Percentiles rank a stretch among this genome's conserved stretches.
Conservation (phyloP, 306 rosid genomes). For the Glycine soja region DNA sequence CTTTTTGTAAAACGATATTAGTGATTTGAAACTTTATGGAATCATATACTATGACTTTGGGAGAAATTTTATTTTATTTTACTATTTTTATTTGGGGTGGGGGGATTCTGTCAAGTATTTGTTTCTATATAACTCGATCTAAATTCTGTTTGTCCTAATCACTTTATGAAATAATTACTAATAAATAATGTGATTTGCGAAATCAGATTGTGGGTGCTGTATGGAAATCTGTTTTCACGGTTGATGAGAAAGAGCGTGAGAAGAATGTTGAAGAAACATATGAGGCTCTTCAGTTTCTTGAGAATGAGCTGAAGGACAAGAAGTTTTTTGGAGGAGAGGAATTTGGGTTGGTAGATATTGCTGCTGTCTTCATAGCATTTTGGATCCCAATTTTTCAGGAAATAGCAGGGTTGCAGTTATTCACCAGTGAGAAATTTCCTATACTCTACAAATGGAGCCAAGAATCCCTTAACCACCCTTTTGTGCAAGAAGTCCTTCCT, state of each 20-base stretch:
- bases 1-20: background rate
- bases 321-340: conserved; percentile 67
- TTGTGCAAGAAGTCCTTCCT: conserved; percentile 52
- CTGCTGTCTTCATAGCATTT: conserved; percentile 19
- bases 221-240: conserved; percentile 28
- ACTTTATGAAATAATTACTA: background rate
- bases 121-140: background rate
- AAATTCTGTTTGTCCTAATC: background rate
- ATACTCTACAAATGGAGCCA: conserved; percentile 55
- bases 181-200: background rate
- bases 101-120: background rate
- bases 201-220: conserved; percentile 42
- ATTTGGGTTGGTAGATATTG: conserved; percentile 48
- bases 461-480: conserved; percentile 42
- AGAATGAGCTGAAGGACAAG: conserved; percentile 62
- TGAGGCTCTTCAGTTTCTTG: conserved; percentile 51
- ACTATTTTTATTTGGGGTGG: background rate
- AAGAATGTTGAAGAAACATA: conserved; percentile 49
- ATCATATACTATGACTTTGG: background rate
- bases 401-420: background rate
- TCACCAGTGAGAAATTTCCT: conserved; percentile 52
- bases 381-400: conserved; percentile 5
- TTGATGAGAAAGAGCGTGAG: conserved; percentile 42
- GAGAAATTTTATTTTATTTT: background rate
- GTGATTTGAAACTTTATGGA: background rate